Evolutionary conservation across 495 filamentous ascomycete species (phyloP), one percentile per base, ranked within the genome.

Genomic region (Xylaria longipes): DNA sequence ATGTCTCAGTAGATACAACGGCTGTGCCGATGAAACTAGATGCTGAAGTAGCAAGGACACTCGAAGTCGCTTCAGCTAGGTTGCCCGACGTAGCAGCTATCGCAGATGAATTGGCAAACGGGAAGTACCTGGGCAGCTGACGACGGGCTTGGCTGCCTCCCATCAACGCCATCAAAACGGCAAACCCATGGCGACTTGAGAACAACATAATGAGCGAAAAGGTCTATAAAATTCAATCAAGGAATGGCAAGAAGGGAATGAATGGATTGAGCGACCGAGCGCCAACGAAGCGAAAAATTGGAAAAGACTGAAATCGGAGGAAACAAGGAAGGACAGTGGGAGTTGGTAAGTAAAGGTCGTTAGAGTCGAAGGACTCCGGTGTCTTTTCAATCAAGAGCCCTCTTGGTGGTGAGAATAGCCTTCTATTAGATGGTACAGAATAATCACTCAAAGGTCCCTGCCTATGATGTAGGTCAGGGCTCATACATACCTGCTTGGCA

Each of bases 191-290:
- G 25, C 17, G n/a, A 29, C 25, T 46, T 43, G 50, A 57, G 37
- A 43, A 57, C 35, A 60, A 6, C 66, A 69, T 69, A 29, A 22
- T 58, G 66, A 56, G 37, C 17, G 52, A 68, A 58, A 68, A 41
- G 11, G 48, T 11, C 3, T n/a, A 33, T 5, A 46, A 45, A 17
- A n/a, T 29, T 5, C 20, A 39, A 15, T 69, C 66, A 69, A 69
- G 8, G 66, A 69, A 15, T 60, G 66, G n/a, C n/a, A 46, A 41
- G 66, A 58, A 60, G n/a, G 14, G 35, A 69, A 60, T 29, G 50
- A 60, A 69, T 46, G 29, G 11, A 69, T 20, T 33, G 31, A 46
- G 66, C 66, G 66, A 69, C 50, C 66, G 15, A 69, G 66, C 66
- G 39, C 66, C 9, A 45, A 46, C 33, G 66, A 60, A 60, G 37